Evolutionary conservation across 177 flowering plant genomes (phyloP).

Genomic region (Vitis hybrid): DNA sequence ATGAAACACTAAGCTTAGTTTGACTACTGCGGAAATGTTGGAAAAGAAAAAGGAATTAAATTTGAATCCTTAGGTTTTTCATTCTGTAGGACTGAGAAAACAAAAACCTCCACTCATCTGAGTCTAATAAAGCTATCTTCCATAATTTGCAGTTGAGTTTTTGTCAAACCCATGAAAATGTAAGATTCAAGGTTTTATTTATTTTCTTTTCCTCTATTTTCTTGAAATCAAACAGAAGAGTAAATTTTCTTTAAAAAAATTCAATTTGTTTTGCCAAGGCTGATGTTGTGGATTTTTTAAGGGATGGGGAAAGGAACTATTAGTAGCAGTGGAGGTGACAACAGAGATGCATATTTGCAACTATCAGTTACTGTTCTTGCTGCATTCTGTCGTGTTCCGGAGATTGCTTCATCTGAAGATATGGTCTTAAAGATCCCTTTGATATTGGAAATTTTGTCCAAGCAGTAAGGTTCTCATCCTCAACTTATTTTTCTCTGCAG

Average conservation of each 20-base stretch:
- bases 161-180: background rate
- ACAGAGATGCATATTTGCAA: slow-evolving; percentile 74
- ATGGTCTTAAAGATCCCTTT: slow-evolving; percentile 72
- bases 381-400: slow-evolving; percentile 74
- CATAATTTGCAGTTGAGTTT: too few relatives aligned
- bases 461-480: slow-evolving; percentile 35
- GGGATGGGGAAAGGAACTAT: slow-evolving; percentile 64
- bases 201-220: background rate
- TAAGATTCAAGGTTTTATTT: background rate
- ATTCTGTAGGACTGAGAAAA: too few relatives aligned
- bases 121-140: too few relatives aligned
- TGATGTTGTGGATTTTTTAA: slow-evolving; percentile 11
- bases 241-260: too few relatives aligned
- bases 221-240: too few relatives aligned
- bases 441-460: slow-evolving; percentile 52
- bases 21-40: too few relatives aligned
- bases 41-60: too few relatives aligned
- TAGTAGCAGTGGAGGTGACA: slow-evolving; percentile 30
- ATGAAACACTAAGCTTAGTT: too few relatives aligned
- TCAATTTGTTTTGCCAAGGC: background rate
- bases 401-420: slow-evolving; percentile 74
- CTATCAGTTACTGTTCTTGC: slow-evolving; percentile 74
- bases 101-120: too few relatives aligned
- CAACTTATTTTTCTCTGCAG: background rate
- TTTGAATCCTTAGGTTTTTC: too few relatives aligned